Conservation (phyloP, 2,329 filamentous ascomycete genomes). For the Colletotrichum tropicale region DNA sequence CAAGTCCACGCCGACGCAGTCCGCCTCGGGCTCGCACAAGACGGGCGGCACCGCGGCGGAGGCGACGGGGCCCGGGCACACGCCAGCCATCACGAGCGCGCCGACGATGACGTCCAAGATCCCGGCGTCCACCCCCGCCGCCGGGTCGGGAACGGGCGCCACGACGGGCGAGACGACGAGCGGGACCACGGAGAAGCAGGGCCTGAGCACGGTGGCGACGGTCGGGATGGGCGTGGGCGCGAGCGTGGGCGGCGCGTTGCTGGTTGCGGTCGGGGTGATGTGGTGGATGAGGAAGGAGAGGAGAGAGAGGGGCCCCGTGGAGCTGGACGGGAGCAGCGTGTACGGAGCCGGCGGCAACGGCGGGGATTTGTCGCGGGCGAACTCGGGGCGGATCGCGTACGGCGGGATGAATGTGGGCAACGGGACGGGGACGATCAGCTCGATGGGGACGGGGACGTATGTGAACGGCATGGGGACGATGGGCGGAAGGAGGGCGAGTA, state of each 20-base stretch:
- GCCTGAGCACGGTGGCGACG: background rate
- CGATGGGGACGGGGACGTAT: constrained; percentile 14
- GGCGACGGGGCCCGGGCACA: background rate
- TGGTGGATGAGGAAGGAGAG: constrained; percentile 9
- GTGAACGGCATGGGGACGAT: background rate
- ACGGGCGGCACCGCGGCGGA: background rate
- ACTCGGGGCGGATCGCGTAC: background rate
- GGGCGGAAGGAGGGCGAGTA: background rate
- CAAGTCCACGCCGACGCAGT: background rate
- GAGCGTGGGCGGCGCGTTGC: constrained; percentile 6
- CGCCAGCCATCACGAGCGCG: background rate
- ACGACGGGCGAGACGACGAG: background rate
- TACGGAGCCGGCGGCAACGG: background rate
- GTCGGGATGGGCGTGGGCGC: constrained; percentile 9
- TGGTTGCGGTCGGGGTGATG: constrained; percentile 12
- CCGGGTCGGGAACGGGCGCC: rapidly evolving
- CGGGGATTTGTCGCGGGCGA: background rate
- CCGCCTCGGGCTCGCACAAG: background rate
- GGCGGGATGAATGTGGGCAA: background rate
- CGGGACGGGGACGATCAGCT: constrained; percentile 8
- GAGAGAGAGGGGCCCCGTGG: background rate
- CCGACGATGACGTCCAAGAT: background rate
- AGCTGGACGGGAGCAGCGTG: background rate
- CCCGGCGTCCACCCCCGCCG: background rate
- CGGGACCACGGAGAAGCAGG: background rate